A percentile compares a stretch with the other conserved stretches of the same genome.
These are phyloP conservation scores for Leishmania gerbilli DNA, from an alignment of 208 protist genomes.

Conservation along the genomic window DNA sequence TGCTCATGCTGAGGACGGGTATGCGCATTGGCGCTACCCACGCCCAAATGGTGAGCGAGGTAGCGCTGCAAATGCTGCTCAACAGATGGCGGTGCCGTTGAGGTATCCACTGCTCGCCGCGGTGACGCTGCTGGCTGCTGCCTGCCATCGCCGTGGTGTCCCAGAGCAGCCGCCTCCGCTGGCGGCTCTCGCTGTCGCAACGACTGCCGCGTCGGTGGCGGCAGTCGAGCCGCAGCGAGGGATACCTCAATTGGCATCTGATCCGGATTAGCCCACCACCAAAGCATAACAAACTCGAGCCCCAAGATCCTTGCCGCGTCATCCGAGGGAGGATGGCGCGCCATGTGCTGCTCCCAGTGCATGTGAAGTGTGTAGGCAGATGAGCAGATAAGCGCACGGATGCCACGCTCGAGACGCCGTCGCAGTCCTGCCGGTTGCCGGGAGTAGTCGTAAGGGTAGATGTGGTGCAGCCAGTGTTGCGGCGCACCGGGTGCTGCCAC, in stretches of 20 bases:
- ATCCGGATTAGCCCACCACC: constrained; percentile 78
- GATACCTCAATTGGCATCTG: constrained; percentile 55
- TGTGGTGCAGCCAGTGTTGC: background rate
- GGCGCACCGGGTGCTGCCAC: background rate
- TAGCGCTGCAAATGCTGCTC: constrained; percentile 28
- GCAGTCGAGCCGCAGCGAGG: constrained; percentile 11
- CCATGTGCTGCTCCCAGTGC: constrained; percentile 48
- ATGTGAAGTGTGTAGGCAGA: constrained; percentile 63
- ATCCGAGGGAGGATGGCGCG: background rate
- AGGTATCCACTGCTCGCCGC: no score
- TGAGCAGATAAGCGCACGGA: constrained; percentile 32
- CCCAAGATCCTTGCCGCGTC: constrained; percentile 17
- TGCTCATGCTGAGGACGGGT: background rate
- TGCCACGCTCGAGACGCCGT: constrained; percentile 21
- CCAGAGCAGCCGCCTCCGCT: background rate
- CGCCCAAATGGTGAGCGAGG: constrained; percentile 4
- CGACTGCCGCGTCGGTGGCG: constrained; percentile 9
- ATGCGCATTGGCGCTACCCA: background rate
- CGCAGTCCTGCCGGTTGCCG: constrained; percentile 25
- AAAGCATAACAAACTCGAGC: constrained; percentile 63
- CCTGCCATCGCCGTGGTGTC: background rate
- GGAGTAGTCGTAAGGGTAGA: constrained; percentile 27
- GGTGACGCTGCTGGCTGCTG: background rate
- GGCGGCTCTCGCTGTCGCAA: constrained; percentile 6
- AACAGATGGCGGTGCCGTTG: background rate